Percentiles rank a stretch among this genome's conserved stretches.
These are phyloP conservation scores for Solanum sitiens DNA, from an alignment of 257 asterid genomes.

Conservation along the genomic window DNA sequence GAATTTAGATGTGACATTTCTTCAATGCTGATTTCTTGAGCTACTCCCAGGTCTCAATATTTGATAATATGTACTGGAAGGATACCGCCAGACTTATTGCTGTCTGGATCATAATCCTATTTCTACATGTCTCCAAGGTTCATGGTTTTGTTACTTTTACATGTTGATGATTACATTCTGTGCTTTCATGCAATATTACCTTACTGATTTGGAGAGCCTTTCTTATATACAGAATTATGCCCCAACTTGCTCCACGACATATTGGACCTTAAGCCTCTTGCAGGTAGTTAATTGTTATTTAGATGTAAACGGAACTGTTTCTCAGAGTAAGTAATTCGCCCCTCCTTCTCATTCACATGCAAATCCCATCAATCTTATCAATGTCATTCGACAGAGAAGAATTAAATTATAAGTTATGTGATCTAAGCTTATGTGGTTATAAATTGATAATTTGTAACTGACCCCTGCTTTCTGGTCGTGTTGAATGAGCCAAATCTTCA, in stretches of 20 bases:
- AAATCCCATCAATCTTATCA: not conserved
- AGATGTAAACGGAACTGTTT: not conserved
- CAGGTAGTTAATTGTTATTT: slow-evolving; percentile 27
- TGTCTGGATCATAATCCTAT: slow-evolving; percentile 37
- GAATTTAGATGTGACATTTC: not conserved
- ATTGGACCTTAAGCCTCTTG: slow-evolving; percentile 34
- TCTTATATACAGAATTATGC: slow-evolving; percentile 25
- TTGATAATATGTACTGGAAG: slow-evolving; percentile 38
- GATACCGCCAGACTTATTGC: slow-evolving; percentile 31
- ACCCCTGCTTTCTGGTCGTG: not conserved
- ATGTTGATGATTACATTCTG: not conserved
- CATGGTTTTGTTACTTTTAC: not conserved
- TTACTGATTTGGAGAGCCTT: not conserved
- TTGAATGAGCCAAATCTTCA: not conserved
- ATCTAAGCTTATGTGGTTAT: not conserved
- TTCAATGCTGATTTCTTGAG: not conserved
- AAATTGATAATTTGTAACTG: not conserved
- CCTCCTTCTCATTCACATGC: not conserved
- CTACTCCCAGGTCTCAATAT: slow-evolving; percentile 20
- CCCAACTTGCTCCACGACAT: slow-evolving; percentile 30
- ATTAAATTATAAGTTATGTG: not conserved
- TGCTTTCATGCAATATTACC: not conserved
- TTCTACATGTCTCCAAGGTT: slow-evolving; percentile 47
- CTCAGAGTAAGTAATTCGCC: not conserved
- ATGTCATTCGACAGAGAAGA: not conserved